Evolutionary conservation across 495 filamentous ascomycete species (phyloP).

Genomic region (Penicillium dipodomyicola): DNA sequence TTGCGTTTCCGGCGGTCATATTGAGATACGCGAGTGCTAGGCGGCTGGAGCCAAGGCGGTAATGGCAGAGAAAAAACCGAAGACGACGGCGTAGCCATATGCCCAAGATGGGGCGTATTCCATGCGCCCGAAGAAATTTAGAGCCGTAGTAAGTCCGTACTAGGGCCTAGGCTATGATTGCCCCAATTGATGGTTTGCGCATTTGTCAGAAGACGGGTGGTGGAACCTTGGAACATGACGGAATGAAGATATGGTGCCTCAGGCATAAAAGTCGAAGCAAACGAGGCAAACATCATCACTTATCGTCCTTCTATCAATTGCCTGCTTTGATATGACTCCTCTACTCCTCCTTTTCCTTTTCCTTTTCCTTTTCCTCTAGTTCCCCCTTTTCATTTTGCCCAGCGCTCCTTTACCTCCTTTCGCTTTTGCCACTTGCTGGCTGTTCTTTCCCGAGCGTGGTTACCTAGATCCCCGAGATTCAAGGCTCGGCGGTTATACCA

Average conservation of each 20-base stretch:
- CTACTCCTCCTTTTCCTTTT: conserved; percentile 9
- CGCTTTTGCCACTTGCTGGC: not conserved
- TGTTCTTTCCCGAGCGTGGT: not conserved
- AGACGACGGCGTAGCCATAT: conserved; percentile 37
- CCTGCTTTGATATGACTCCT: conserved; percentile 4
- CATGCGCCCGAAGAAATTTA: conserved; percentile 8
- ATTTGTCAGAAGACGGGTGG: conserved; percentile 12
- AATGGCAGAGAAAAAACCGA: conserved; percentile 44
- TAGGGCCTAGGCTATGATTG: not conserved
- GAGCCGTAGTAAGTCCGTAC: not conserved
- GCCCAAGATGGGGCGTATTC: conserved; percentile 13
- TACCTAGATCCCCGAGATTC: conserved; percentile 5
- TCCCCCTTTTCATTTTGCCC: conserved; percentile 10
- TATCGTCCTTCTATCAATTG: conserved; percentile 21
- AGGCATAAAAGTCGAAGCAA: conserved; percentile 12
- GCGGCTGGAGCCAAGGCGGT: conserved; percentile 38
- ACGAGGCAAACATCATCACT: conserved; percentile 28
- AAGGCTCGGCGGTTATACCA: conserved; percentile 24
- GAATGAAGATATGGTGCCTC: conserved; percentile 9
- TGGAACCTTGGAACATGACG: conserved; percentile 9
- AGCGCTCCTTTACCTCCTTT: not conserved
- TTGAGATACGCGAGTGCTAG: conserved; percentile 33
- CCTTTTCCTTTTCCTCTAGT: conserved; percentile 9
- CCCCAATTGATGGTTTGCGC: conserved; percentile 4
- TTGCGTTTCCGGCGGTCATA: conserved; percentile 45